Conservation (phyloP, 768 basidiomycete genomes). For the Candolleomyces efflorescens region DNA sequence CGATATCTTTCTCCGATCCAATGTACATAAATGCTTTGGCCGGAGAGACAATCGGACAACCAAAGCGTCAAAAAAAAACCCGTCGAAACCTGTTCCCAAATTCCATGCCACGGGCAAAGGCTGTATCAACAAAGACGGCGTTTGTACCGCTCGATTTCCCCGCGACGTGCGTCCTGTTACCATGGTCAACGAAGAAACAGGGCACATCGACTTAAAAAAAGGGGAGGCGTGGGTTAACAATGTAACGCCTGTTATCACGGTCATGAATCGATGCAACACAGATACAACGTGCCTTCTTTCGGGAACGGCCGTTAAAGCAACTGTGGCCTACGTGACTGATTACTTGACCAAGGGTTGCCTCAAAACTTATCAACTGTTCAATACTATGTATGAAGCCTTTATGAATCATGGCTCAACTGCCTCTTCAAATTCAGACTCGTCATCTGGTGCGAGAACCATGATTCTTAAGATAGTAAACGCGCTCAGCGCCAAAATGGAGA, state of each 20-base stretch:
- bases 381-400: conserved; percentile 14
- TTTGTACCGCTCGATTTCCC: neutral
- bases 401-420: neutral
- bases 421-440: too few species aligned
- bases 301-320: conserved; percentile 31
- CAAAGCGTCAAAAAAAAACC: too few species aligned
- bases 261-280: conserved; percentile 30
- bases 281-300: conserved; percentile 29
- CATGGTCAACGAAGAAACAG: neutral
- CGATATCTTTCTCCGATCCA: neutral
- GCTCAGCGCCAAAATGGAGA: too few species aligned
- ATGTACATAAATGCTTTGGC: neutral
- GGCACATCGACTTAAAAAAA: neutral
- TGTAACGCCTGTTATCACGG: conserved; percentile 21
- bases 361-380: conserved; percentile 32
- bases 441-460: too few species aligned
- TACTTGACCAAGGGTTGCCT: conserved; percentile 31
- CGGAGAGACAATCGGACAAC: too few species aligned
- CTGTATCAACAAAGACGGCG: neutral
- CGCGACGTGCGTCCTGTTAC: neutral
- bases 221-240: conserved; percentile 4
- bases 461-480: too few species aligned
- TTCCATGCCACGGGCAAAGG: neutral
- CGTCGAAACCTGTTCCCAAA: too few species aligned
- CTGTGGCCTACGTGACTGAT: conserved; percentile 30